These are phyloP conservation scores for Bjerkandera adusta DNA, from an alignment of 1,284 basidiomycete genomes.

Conservation along the genomic window DNA sequence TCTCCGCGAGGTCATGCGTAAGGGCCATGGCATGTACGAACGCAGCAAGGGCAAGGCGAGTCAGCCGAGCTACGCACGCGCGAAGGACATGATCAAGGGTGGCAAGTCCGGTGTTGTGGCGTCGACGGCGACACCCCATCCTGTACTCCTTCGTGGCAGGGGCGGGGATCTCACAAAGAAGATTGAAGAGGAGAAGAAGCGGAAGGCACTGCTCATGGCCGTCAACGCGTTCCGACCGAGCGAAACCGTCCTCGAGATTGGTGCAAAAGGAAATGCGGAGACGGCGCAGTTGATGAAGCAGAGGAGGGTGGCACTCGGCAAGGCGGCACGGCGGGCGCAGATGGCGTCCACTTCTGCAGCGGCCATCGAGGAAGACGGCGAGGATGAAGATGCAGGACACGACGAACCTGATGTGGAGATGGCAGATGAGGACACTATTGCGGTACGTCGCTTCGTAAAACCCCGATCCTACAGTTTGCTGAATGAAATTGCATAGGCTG, in stretches of 20 bases:
- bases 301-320: conserved; percentile 75
- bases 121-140: conserved; percentile 70
- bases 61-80: conserved; percentile 80
- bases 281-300: conserved; percentile 86
- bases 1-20: conserved; percentile 85
- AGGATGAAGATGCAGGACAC: conserved; percentile 34
- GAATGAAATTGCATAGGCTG: conserved; percentile 47
- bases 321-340: conserved; percentile 52
- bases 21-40: conserved; percentile 94
- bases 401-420: conserved; percentile 51
- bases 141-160: conserved; percentile 48
- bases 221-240: conserved; percentile 83
- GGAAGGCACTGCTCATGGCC: conserved; percentile 69
- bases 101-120: conserved; percentile 66
- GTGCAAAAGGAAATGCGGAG: conserved; percentile 62
- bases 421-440: conserved; percentile 77
- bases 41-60: conserved; percentile 91
- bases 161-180: conserved; percentile 23
- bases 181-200: conserved; percentile 45
- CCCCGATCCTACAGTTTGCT: conserved; percentile 2
- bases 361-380: conserved; percentile 33
- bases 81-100: conserved; percentile 85
- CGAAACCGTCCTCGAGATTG: conserved; percentile 94
- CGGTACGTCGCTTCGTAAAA: conserved; percentile 40
- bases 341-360: conserved; percentile 32